Evolutionary conservation across 768 basidiomycete genomes (phyloP).

Genomic region (Lepiota venenata): DNA sequence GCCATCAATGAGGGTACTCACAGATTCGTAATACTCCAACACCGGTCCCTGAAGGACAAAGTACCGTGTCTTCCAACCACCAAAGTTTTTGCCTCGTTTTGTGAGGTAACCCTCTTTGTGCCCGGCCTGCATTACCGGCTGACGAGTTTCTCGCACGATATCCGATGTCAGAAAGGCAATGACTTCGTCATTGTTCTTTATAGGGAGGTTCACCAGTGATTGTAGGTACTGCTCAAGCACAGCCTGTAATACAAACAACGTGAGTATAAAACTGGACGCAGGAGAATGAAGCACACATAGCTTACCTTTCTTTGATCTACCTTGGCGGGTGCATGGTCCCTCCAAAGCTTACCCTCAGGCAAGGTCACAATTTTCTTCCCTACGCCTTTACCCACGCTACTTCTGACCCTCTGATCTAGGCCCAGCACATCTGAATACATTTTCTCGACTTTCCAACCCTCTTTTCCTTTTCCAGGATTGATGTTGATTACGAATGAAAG

Average conservation of each 20-base stretch:
- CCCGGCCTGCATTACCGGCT: constrained; percentile 74
- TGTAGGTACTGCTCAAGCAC: constrained; percentile 86
- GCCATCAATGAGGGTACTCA: constrained; percentile 38
- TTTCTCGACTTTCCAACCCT: constrained; percentile 86
- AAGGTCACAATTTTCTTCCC: constrained; percentile 76
- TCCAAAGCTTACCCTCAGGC: constrained; percentile 94
- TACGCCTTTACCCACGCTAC: constrained; percentile 61
- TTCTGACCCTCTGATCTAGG: constrained; percentile 76
- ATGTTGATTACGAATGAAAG: constrained; percentile 84
- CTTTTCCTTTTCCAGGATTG: constrained; percentile 66
- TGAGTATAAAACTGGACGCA: constrained; percentile 4
- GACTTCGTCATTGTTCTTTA: constrained; percentile 86
- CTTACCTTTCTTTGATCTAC: constrained; percentile 88
- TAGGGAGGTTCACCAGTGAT: constrained; percentile 72
- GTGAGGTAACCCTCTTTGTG: constrained; percentile 96
- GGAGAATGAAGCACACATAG: constrained; percentile 30
- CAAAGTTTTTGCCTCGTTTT: constrained; percentile 96
- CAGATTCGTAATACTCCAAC: constrained; percentile 93
- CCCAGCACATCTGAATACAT: constrained; percentile 90
- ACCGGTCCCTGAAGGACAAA: constrained; percentile 91
- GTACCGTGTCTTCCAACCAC: constrained; percentile 95
- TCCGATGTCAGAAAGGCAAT: constrained; percentile 93
- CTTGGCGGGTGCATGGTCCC: constrained; percentile 94
- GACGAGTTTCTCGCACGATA: constrained; percentile 70
- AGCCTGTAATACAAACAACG: constrained; percentile 35